Percentiles rank a stretch among this genome's conserved stretches.
Evolutionary conservation across 1,284 basidiomycete species (phyloP).

Genomic region (Sanguinoderma infundibulare): DNA sequence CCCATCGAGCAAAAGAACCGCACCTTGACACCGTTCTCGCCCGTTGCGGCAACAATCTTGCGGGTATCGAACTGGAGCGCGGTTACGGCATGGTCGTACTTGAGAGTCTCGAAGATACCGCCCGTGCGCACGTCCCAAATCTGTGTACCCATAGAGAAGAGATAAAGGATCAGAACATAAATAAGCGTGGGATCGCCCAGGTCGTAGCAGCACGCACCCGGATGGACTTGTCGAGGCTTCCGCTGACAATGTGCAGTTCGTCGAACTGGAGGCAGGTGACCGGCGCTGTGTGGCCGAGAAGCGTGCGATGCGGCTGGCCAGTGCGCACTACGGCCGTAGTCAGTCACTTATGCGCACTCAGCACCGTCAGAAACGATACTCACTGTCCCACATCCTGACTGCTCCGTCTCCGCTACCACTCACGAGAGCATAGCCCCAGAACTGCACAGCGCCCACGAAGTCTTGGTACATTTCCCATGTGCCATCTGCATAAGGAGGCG

Average conservation of each 20-base stretch:
- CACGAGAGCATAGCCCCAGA: slow-evolving; percentile 98
- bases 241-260: slow-evolving; percentile 91
- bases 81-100: slow-evolving; percentile 91
- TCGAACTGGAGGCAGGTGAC: slow-evolving; percentile 98
- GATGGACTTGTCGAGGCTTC: slow-evolving; percentile 93
- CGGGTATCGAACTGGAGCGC: slow-evolving; percentile 94
- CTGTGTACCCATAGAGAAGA: slow-evolving; percentile 49
- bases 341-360: background rate
- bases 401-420: slow-evolving; percentile 97
- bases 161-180: background rate
- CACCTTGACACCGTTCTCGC: slow-evolving; percentile 93
- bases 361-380: slow-evolving; percentile 40
- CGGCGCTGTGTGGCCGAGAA: slow-evolving; percentile 92
- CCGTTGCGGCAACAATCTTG: slow-evolving; percentile 93
- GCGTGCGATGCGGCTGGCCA: slow-evolving; percentile 93
- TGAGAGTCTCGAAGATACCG: slow-evolving; percentile 85
- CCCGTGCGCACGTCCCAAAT: slow-evolving; percentile 98
- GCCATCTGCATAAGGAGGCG: slow-evolving; percentile 88
- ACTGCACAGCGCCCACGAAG: slow-evolving; percentile 97
- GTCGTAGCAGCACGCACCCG: slow-evolving; percentile 56
- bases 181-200: background rate
- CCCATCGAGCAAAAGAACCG: slow-evolving; percentile 16
- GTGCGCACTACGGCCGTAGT: slow-evolving; percentile 81
- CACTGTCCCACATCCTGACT: slow-evolving; percentile 99
- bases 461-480: slow-evolving; percentile 96